Evolutionary conservation across 2,329 filamentous ascomycete species (phyloP).

Genomic region (Verticillium alfalfae): DNA sequence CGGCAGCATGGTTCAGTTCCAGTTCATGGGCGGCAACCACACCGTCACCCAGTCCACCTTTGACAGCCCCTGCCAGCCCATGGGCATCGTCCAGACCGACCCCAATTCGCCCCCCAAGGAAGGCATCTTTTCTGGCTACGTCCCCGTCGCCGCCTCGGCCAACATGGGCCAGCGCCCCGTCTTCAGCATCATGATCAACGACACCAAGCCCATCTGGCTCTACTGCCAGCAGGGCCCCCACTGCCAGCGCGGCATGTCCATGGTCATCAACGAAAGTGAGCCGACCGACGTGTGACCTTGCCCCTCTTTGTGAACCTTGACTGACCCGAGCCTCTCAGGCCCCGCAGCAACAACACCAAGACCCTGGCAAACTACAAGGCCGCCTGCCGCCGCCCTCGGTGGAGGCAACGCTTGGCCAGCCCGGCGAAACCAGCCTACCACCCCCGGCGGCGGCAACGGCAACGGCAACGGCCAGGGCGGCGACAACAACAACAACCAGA

Average conservation of each 20-base stretch:
- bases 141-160: conserved; percentile 51
- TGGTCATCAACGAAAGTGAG: conserved; percentile 72
- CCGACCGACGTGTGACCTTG: conserved; percentile 3
- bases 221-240: conserved; percentile 73
- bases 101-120: conserved; percentile 41
- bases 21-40: conserved; percentile 66
- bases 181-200: conserved; percentile 66
- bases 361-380: conserved; percentile 47
- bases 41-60: conserved; percentile 76
- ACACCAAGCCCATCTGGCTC: conserved; percentile 68
- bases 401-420: conserved; percentile 13
- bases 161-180: conserved; percentile 51
- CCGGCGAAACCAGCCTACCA: conserved; percentile 12
- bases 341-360: conserved; percentile 45
- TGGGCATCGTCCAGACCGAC: conserved; percentile 30
- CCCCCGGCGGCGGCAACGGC: conserved; percentile 6
- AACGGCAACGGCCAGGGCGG: neutral
- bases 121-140: conserved; percentile 64
- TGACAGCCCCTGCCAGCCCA: conserved; percentile 60
- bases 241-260: conserved; percentile 70
- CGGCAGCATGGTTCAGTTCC: conserved; percentile 63
- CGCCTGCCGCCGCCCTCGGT: conserved; percentile 11
- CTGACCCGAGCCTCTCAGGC: conserved; percentile 19
- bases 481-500: neutral
- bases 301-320: neutral